Base-by-base conservation (phyloP, 192 early-diverging fungal genomes). In the Paraglomus occultum region DNA sequence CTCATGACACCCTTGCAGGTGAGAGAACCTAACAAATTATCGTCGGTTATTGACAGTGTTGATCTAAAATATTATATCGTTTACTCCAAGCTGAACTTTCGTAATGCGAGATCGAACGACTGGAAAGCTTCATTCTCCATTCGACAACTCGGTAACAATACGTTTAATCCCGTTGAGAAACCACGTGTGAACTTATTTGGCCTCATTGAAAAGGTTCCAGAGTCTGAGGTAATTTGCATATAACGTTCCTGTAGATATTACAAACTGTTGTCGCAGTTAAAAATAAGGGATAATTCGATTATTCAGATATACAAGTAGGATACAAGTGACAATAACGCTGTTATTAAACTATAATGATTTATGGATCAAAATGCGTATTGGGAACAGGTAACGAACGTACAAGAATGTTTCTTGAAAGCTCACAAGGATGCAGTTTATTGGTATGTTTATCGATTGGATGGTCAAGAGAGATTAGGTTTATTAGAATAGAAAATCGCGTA, bases 171-270 rank as follows among this genome's bases (percentile, higher is more conserved):
- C 0, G 71, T 84, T 64, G 72, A 69, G 14, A 76, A 81, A 48
- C 80, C 80, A 47, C 71, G 82, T 39, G 65, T 84, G 5, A 79
- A 80, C 43, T 50, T 84, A 44, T 58, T 84, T 11, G 82, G 82
- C 40, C 63, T 69, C 50, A 39, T 84, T 31, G 73, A 57, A 48
- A 43, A 31, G 9, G 40, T 77, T 39, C 38, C 49, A 10, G 64
- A 67, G 1, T 15, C 48, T 12, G 45, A 71, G 46, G 70, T 71
- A 49, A 31, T 3, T 31, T 31, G 31, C 31, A 31, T n/a, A 23
- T 48, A 12, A 38, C 11, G 17, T 10, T 10, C 7, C n/a, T 31
- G 23, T 49, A 7, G 1, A 47, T 18, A 9, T 8, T 6, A 31
- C 11, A 50, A 20, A 5, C 38, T 38, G 14, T 46, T 11, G 18